Conservation (phyloP, 1,139 yeast species). For the Saccharomyces hybrid region DNA sequence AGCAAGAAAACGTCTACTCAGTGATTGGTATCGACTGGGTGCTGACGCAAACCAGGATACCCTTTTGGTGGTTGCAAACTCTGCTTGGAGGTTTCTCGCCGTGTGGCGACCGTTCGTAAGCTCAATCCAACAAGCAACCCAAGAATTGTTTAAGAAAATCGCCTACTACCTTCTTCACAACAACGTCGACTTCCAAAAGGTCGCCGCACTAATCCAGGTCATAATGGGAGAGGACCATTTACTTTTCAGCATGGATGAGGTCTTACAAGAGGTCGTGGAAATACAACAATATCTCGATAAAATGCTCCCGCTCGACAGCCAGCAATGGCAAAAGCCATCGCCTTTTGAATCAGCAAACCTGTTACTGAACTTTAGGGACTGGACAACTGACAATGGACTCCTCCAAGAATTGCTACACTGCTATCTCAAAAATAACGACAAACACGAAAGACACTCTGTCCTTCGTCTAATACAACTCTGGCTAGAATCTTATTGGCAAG, state of each 20-base stretch:
- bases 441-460: background rate
- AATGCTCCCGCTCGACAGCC: background rate
- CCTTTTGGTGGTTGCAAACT: too few relatives aligned
- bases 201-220: background rate
- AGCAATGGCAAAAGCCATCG: background rate
- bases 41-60: too few relatives aligned
- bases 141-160: background rate
- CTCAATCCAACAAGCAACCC: conserved; percentile 47
- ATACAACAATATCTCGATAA: background rate
- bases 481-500: background rate
- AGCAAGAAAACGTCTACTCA: too few relatives aligned
- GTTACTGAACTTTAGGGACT: background rate
- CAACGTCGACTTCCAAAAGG: background rate
- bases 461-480: background rate
- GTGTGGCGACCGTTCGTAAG: too few relatives aligned
- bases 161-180: background rate
- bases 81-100: too few relatives aligned
- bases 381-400: background rate
- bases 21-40: too few relatives aligned
- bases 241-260: background rate
- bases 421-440: background rate
- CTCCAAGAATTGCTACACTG: background rate
- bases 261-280: background rate
- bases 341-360: background rate
- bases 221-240: background rate